phyloP scores from a whole-genome alignment of 2,329 filamentous ascomycete genomes.

The Fusarium veterinarium region DNA sequence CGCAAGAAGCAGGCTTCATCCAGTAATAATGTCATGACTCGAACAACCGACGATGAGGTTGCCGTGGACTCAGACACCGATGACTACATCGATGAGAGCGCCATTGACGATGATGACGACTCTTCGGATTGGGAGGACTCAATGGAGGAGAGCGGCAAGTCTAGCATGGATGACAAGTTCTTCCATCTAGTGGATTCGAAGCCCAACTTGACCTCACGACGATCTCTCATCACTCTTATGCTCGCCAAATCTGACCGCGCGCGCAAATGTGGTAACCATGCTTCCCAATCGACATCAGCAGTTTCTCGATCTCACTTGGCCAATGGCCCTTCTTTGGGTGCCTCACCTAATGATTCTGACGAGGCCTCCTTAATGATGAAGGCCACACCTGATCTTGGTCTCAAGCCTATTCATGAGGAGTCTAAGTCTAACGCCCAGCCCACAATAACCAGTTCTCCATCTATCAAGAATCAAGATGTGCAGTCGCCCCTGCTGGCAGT shows the following conservation, averaged over 20 bases:
- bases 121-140: slow-evolving; percentile 73
- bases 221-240: slow-evolving; percentile 90
- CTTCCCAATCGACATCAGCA: slow-evolving; percentile 75
- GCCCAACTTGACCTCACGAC: slow-evolving; percentile 83
- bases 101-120: slow-evolving; percentile 79
- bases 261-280: slow-evolving; percentile 74
- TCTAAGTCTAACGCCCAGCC: slow-evolving; percentile 78
- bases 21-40: slow-evolving; percentile 77
- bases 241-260: no score
- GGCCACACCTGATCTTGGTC: slow-evolving; percentile 65
- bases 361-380: no score
- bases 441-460: slow-evolving; percentile 76
- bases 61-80: slow-evolving; percentile 70
- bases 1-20: slow-evolving; percentile 86
- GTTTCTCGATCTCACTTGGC: slow-evolving; percentile 70
- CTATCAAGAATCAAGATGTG: slow-evolving; percentile 75
- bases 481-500: no score
- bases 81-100: slow-evolving; percentile 83
- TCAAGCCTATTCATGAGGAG: slow-evolving; percentile 70
- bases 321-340: slow-evolving; percentile 56
- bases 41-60: slow-evolving; percentile 69
- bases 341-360: slow-evolving; percentile 68
- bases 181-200: slow-evolving; percentile 94
- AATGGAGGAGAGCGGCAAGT: slow-evolving; percentile 83
- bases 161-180: slow-evolving; percentile 82